Evolutionary conservation across 2,329 filamentous ascomycete genomes (phyloP).

Genomic region (Aspergillus clavatus): DNA sequence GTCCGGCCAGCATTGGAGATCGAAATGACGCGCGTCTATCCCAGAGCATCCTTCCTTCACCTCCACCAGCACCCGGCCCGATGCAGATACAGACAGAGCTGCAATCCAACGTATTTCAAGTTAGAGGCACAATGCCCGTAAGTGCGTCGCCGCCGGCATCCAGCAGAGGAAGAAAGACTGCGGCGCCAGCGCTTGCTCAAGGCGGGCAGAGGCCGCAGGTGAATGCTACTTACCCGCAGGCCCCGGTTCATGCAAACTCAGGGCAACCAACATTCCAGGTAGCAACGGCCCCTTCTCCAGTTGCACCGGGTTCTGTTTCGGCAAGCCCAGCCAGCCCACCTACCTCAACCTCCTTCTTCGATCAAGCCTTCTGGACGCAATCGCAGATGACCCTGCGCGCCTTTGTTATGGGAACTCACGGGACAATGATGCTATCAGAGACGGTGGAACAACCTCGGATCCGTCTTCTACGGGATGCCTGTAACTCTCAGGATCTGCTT

Average conservation of each 20-base stretch:
- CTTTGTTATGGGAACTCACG: constrained; percentile 9
- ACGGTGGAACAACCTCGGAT: constrained; percentile 42
- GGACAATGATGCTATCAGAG: constrained; percentile 36
- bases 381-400: constrained; percentile 13
- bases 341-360: background rate
- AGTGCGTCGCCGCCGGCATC: background rate
- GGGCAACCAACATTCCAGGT: background rate
- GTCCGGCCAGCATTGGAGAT: constrained; percentile 19
- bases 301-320: background rate
- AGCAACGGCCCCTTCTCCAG: constrained; percentile 15
- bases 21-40: constrained; percentile 7
- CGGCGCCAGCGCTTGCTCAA: background rate
- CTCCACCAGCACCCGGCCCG: constrained; percentile 42
- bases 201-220: background rate
- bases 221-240: background rate
- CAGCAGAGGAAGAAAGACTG: background rate
- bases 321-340: background rate
- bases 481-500: constrained; percentile 52
- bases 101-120: background rate
- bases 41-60: constrained; percentile 53
- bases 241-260: background rate
- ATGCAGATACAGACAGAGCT: constrained; percentile 47
- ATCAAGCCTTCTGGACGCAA: constrained; percentile 7
- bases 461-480: constrained; percentile 55
- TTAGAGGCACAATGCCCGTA: background rate